Base-by-base conservation (phyloP, 2,329 filamentous ascomycete species). In the Didymella arachidicola region DNA sequence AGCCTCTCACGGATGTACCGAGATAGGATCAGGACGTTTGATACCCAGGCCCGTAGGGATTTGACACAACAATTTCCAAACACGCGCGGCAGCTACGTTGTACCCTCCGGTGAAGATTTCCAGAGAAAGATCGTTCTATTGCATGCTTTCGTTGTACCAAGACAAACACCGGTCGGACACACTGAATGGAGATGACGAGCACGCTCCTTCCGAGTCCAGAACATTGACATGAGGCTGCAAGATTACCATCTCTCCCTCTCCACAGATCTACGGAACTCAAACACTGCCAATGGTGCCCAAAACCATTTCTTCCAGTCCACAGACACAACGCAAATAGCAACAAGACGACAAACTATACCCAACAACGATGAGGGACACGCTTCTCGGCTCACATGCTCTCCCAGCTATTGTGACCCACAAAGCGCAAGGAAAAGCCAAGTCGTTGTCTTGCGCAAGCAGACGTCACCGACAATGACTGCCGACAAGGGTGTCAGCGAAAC, bases 391-490 rank as follows among this genome's bases (percentile, higher is more conserved):
- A 38, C 54, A 43, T 38, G 47, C 14, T 4, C 22, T 7, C 34
- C 4, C 34, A 4, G 42, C 22, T 11, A 42, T 45, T 26, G 32
- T 6, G 32, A 36, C n/a, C 16, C 32, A 16, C 34, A 32, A 30
- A 25, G 27, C 25, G 34, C 1, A 7, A 5, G 12, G 18, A 32
- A 30, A 26, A 53, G 25, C 42, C 30, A 29, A 30, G 42, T 41
- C 19, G 18, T 45, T 12, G 26, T 43, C 48, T 57, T 57, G 48
- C 54, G 48, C 48, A 57, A 57, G 54, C 54, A 48, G 38, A 44
- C 55, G 55, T 53, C 43, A 53, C 30, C 27, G 6, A 1, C 12
- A 34, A 48, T 38, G 27, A 57, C 29, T 25, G 7, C 6, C 42
- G 7, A 14, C 49, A 47, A 16, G 55, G 43, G 42, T 36, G 2